Conservation (phyloP, 2,329 filamentous ascomycete genomes). For the Neospermospora avenae region DNA sequence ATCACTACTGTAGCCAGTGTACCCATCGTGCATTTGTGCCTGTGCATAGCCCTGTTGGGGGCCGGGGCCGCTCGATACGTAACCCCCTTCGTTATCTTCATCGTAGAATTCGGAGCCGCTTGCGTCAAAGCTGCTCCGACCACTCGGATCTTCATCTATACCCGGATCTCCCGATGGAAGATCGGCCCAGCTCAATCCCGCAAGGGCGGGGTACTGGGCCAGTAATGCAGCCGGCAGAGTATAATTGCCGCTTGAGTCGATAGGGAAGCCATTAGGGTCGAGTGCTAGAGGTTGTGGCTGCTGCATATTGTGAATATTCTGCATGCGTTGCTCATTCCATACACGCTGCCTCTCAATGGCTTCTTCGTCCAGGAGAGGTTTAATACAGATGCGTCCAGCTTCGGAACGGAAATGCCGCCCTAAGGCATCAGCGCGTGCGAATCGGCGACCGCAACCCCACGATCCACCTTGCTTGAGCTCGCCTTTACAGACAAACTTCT, state of each 20-base stretch:
- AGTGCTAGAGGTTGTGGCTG: conserved; percentile 58
- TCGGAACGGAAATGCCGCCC: conserved; percentile 94
- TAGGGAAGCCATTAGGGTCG: conserved; percentile 56
- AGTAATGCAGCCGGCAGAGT: conserved; percentile 82
- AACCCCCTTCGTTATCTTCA: conserved; percentile 68
- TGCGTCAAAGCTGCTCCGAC: conserved; percentile 76
- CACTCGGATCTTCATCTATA: conserved; percentile 72
- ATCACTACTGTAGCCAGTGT: conserved; percentile 35
- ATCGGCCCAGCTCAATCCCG: conserved; percentile 80
- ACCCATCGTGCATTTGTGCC: conserved; percentile 31
- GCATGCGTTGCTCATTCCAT: conserved; percentile 70
- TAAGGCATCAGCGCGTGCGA: conserved; percentile 91
- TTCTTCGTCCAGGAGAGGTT: conserved; percentile 94
- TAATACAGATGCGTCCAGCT: conserved; percentile 93
- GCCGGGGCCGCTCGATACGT: conserved; percentile 47
- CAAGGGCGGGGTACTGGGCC: conserved; percentile 90
- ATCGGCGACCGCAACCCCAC: conserved; percentile 92
- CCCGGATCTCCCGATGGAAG: conserved; percentile 61
- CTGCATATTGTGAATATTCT: conserved; percentile 58
- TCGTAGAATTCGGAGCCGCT: conserved; percentile 68
- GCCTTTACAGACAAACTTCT: conserved; percentile 96
- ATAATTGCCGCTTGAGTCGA: conserved; percentile 57
- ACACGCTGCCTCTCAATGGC: conserved; percentile 74
- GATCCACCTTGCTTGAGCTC: conserved; percentile 77
- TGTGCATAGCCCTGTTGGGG: conserved; percentile 32